Conservation (phyloP, 148 eudicot genomes). For the Suaeda aralocaspica region DNA sequence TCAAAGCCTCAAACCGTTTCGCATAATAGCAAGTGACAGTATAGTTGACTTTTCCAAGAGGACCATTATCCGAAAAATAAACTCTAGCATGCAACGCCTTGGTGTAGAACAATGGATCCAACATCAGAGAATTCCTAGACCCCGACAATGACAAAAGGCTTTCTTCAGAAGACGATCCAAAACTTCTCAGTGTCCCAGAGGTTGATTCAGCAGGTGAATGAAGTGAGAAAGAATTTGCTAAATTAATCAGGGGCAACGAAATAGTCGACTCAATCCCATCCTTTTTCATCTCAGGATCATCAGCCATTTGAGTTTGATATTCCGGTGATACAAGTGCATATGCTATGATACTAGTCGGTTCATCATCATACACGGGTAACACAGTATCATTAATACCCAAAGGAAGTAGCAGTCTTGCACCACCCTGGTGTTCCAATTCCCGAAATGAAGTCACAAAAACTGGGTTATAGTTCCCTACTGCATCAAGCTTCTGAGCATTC, state of each 20-base stretch:
- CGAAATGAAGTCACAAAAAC: constrained; percentile 63
- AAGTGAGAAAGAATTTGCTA: constrained; percentile 34
- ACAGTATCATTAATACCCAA: constrained; percentile 62
- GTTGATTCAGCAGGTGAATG: too few species aligned
- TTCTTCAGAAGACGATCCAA: too few species aligned
- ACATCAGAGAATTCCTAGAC: constrained; percentile 44
- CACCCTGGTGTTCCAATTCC: constrained; percentile 59
- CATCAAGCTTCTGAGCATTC: constrained; percentile 59
- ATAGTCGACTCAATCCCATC: constrained; percentile 40
- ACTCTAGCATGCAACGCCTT: constrained; percentile 74
- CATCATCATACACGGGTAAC: constrained; percentile 83
- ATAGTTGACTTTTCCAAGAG: constrained; percentile 75
- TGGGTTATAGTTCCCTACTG: constrained; percentile 58
- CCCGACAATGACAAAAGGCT: constrained; percentile 47
- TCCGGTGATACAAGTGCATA: constrained; percentile 64
- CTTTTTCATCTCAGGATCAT: constrained; percentile 46
- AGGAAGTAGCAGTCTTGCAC: constrained; percentile 67
- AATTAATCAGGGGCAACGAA: constrained; percentile 44
- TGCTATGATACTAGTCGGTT: constrained; percentile 78
- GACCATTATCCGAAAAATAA: constrained; percentile 67
- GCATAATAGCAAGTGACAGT: constrained; percentile 81
- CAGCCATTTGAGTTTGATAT: constrained; percentile 58
- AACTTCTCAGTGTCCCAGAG: too few species aligned
- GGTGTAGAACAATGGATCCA: constrained; percentile 61
- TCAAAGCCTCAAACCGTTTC: constrained; percentile 77